phyloP scores from a whole-genome alignment of 305 asterid species.

The Fraxinus platypoda region DNA sequence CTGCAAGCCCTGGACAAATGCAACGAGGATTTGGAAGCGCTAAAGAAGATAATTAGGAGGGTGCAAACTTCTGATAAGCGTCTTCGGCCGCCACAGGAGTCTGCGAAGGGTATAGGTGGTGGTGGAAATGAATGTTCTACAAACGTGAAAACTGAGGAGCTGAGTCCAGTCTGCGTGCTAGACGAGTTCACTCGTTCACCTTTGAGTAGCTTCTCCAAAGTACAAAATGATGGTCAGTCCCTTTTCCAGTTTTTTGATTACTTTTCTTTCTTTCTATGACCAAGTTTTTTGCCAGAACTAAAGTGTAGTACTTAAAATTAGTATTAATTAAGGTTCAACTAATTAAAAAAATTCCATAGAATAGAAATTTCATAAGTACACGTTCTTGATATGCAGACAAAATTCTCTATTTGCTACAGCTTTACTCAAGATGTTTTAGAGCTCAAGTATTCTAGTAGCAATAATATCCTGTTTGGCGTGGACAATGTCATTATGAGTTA shows the following conservation, averaged over 20 bases:
- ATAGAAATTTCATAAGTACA: background rate
- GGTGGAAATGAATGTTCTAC: background rate
- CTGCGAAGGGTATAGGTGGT: background rate
- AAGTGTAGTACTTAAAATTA: background rate
- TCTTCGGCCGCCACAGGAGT: slow-evolving; percentile 26
- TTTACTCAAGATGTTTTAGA: background rate
- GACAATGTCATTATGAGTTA: slow-evolving; percentile 25
- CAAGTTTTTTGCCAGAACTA: background rate
- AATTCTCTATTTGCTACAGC: background rate
- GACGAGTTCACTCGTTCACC: slow-evolving; percentile 43
- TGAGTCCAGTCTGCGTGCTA: slow-evolving; percentile 25
- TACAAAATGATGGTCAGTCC: slow-evolving; percentile 36
- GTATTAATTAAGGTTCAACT: background rate
- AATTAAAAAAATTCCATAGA: background rate
- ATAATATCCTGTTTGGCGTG: slow-evolving; percentile 18
- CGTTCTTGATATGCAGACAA: background rate
- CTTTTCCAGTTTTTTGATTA: slow-evolving; percentile 2
- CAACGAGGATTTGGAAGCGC: slow-evolving; percentile 71
- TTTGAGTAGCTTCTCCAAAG: slow-evolving; percentile 9
- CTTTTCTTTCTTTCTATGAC: background rate
- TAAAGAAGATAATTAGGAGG: slow-evolving; percentile 62
- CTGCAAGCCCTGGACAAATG: slow-evolving; percentile 72
- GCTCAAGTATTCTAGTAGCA: background rate
- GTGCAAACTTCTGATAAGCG: slow-evolving; percentile 36
- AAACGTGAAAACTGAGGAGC: slow-evolving; percentile 24